A percentile compares a stretch with the other conserved stretches of the same genome.
Conservation (phyloP, 2,329 filamentous ascomycete genomes). For the Aspergillus felis region DNA sequence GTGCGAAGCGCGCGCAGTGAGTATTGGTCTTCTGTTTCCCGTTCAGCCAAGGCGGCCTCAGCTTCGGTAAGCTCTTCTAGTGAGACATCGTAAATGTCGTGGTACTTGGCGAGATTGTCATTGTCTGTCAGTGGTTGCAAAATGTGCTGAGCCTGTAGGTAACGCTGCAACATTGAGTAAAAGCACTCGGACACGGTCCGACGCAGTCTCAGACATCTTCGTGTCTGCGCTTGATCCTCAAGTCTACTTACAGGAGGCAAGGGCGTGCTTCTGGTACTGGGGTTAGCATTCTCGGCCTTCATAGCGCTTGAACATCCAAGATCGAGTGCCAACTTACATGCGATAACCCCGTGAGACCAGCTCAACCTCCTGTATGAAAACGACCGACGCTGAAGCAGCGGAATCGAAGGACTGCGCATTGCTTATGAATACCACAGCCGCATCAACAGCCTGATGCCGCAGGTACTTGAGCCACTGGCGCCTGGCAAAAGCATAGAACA, state of each 20-base stretch:
- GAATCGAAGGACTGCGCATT: slow-evolving; percentile 79
- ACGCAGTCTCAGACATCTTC: slow-evolving; percentile 76
- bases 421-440: slow-evolving; percentile 64
- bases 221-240: slow-evolving; percentile 73
- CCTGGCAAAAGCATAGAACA: slow-evolving; percentile 68
- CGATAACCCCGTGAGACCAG: slow-evolving; percentile 86
- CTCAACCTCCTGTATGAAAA: slow-evolving; percentile 91
- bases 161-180: slow-evolving; percentile 65
- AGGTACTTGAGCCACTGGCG: slow-evolving; percentile 79
- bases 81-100: slow-evolving; percentile 81
- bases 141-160: slow-evolving; percentile 64
- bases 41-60: slow-evolving; percentile 59
- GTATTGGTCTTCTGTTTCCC: slow-evolving; percentile 70
- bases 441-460: slow-evolving; percentile 67
- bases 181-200: slow-evolving; percentile 69
- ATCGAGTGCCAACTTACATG: slow-evolving; percentile 53
- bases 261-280: slow-evolving; percentile 66
- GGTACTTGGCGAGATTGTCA: slow-evolving; percentile 83
- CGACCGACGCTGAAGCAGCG: slow-evolving; percentile 69
- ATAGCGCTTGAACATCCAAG: slow-evolving; percentile 10
- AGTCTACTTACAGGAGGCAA: slow-evolving; percentile 88
- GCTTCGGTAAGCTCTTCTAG: slow-evolving; percentile 68
- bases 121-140: slow-evolving; percentile 73
- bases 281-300: slow-evolving; percentile 15
- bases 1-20: slow-evolving; percentile 78